Conservation (phyloP, 140 eudicot species). For the Ambrosia hybrid region DNA sequence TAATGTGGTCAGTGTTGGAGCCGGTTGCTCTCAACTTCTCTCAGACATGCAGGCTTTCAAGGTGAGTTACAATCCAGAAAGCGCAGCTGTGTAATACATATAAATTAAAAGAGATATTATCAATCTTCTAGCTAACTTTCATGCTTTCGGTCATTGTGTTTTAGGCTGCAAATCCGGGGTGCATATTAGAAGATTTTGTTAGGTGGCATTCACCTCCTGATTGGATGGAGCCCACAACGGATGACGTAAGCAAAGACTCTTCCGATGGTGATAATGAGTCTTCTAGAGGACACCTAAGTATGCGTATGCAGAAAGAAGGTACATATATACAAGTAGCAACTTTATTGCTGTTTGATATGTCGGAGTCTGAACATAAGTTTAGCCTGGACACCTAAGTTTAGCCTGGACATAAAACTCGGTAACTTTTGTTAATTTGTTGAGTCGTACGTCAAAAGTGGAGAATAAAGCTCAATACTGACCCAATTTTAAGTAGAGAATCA, state of each 20-base stretch:
- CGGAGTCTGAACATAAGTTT: background rate
- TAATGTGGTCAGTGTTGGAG: constrained; percentile 77
- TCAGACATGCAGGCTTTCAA: constrained; percentile 99
- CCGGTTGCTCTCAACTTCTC: constrained; percentile 99
- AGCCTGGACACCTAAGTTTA: background rate
- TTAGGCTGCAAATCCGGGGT: constrained; percentile 99
- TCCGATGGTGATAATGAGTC: constrained; percentile 45
- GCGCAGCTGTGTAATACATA: background rate
- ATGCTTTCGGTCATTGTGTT: constrained; percentile 17
- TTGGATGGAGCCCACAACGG: constrained; percentile 71
- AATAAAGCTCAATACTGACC: background rate
- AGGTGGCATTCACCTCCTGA: constrained; percentile 99
- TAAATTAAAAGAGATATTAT: background rate
- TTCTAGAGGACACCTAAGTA: constrained; percentile 81
- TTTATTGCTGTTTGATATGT: too few relatives aligned
- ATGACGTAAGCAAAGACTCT: constrained; percentile 44
- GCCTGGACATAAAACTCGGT: background rate
- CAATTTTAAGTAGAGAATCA: background rate
- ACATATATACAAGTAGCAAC: background rate
- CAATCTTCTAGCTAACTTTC: background rate
- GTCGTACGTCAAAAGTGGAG: background rate
- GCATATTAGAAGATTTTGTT: constrained; percentile 93
- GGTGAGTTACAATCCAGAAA: constrained; percentile 37
- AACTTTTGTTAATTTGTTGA: background rate
- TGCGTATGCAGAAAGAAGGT: constrained; percentile 99